Conservation (phyloP, 192 early-diverging fungal genomes). For the Coemansia sp. region DNA sequence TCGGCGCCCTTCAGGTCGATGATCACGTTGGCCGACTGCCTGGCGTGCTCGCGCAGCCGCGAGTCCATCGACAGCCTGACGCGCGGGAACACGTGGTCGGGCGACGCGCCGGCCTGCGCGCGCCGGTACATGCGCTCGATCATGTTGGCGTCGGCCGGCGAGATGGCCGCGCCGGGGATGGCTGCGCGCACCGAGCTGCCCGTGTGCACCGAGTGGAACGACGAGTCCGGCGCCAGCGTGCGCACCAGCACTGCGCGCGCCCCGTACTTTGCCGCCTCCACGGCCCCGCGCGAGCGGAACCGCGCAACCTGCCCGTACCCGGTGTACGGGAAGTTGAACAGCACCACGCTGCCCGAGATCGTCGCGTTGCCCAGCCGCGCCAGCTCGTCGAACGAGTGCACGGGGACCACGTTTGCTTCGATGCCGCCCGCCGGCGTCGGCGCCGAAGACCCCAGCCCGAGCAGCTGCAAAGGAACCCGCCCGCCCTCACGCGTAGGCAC, state of each 20-base stretch:
- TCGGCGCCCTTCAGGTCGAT: slow-evolving; percentile 54
- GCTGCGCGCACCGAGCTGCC: slow-evolving; percentile 45
- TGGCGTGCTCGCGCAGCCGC: slow-evolving; percentile 26
- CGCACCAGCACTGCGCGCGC: slow-evolving; percentile 55
- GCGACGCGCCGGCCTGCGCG: slow-evolving; percentile 23
- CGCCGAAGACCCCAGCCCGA: slow-evolving; percentile 55
- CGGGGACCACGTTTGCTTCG: slow-evolving; percentile 54
- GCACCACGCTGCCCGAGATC: slow-evolving; percentile 51
- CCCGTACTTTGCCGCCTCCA: slow-evolving; percentile 46
- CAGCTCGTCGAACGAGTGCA: slow-evolving; percentile 52
- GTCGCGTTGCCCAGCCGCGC: slow-evolving; percentile 28
- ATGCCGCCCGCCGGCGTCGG: slow-evolving; percentile 43
- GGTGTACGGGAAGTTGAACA: slow-evolving; percentile 50
- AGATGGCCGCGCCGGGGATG: slow-evolving; percentile 57
- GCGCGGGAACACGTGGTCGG: slow-evolving; percentile 43
- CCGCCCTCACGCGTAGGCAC: slow-evolving; percentile 46
- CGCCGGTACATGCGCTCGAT: slow-evolving; percentile 51
- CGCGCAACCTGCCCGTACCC: slow-evolving; percentile 14
- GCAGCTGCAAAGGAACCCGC: slow-evolving; percentile 42
- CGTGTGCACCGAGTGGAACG: slow-evolving; percentile 54
- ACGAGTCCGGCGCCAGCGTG: slow-evolving; percentile 47
- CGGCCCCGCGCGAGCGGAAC: slow-evolving; percentile 32
- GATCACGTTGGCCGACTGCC: slow-evolving; percentile 54
- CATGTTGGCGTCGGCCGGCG: slow-evolving; percentile 54
- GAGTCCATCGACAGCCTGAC: slow-evolving; percentile 53